Evolutionary conservation across 768 basidiomycete genomes (phyloP), one percentile per base, ranked within the genome.

Genomic region (Lactarius hatsudake): DNA sequence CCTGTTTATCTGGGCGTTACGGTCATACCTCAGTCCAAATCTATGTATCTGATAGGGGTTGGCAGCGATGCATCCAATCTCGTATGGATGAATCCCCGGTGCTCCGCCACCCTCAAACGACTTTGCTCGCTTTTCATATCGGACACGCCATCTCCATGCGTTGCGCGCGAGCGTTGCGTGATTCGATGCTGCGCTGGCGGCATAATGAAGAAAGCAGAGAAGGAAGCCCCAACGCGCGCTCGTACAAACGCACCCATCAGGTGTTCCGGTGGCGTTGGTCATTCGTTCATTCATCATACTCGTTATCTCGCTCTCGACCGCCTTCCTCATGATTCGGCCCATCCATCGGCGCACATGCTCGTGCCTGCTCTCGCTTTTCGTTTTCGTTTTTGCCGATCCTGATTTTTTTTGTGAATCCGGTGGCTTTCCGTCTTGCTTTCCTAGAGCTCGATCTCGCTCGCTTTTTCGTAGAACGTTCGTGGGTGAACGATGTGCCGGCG

Each of bases 81-180:
- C n/a, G n/a, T 51, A 23, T 7, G 23, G 48, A 66, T 57, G 53
- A 30, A 32, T n/a, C 18, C 28, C 40, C 23, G 26, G 9, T 36
- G 26, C 34, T 43, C 55, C 53, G 34, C 56, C 58, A 58, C 56
- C 32, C 20, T 23, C 61, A 66, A 48, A 56, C 40, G 56, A 45
- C 20, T 26, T 51, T 23, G 43, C 23, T 45, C 28, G 26, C 23
- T 7, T 15, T 53, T 53, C 51, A 53, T 53, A 53, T 53, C 15
- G 12, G 26, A 51, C 61, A 66, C 45, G 65, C 61, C 51, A 58
- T 66, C 56, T 51, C 45, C 55, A 66, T 7, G 61, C 61, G 43
- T 38, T 48, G 13, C 20, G 17, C 4, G 20, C 58, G 26, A 53
- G 42, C 42, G 17, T 42, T 42, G 5, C 20, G 32, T 45, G 48